Conservation (phyloP, 2,329 filamentous ascomycete species). For the Parasarocladium wereldwijsianum region DNA sequence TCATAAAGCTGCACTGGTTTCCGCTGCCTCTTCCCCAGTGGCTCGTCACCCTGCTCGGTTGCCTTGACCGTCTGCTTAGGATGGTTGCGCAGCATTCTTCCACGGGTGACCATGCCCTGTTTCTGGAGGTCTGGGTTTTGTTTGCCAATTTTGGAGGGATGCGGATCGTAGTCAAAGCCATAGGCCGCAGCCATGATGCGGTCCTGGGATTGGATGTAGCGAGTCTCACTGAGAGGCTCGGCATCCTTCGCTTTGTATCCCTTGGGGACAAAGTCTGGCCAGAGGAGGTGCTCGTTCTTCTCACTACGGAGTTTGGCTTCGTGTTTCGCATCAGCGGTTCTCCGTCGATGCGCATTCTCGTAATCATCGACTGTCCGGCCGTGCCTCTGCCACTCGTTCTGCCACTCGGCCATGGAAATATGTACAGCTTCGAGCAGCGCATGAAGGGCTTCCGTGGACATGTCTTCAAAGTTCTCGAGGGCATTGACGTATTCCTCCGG, state of each 20-base stretch:
- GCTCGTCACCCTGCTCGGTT: constrained; percentile 32
- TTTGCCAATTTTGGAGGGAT: constrained; percentile 39
- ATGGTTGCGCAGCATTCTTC: constrained; percentile 39
- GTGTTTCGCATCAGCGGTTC: constrained; percentile 31
- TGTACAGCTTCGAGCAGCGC: constrained; percentile 28
- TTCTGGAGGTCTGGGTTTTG: constrained; percentile 43
- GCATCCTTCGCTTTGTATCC: constrained; percentile 33
- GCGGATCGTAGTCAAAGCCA: constrained; percentile 45
- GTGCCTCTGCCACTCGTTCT: constrained; percentile 37
- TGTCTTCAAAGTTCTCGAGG: constrained; percentile 34
- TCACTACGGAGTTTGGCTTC: constrained; percentile 28
- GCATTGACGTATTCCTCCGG: constrained; percentile 31
- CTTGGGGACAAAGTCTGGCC: constrained; percentile 38
- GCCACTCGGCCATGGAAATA: constrained; percentile 32
- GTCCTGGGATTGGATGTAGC: constrained; percentile 38
- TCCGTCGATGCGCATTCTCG: constrained; percentile 38
- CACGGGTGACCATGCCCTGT: constrained; percentile 33
- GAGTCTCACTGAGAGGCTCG: constrained; percentile 27
- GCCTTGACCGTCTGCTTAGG: constrained; percentile 43
- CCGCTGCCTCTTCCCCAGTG: constrained; percentile 37
- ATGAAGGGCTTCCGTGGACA: constrained; percentile 31
- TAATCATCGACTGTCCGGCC: constrained; percentile 39
- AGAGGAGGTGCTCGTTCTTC: constrained; percentile 27
- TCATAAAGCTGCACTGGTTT: constrained; percentile 36
- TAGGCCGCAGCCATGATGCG: constrained; percentile 44